phyloP scores from a whole-genome alignment of 768 basidiomycete species.

The Trametes cinnabarina region DNA sequence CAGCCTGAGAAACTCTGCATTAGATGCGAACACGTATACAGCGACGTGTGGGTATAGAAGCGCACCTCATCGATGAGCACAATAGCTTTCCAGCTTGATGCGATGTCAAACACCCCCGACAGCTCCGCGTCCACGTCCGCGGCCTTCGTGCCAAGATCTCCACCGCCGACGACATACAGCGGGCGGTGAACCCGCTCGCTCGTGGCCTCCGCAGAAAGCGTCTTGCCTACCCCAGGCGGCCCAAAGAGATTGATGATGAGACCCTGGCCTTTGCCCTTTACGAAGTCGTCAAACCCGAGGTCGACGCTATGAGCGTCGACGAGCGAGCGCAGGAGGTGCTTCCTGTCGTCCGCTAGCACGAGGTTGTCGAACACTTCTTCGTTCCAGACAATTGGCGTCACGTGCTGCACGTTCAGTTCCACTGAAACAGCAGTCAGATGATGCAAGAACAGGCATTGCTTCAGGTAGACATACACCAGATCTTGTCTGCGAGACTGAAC shows the following conservation, averaged over 20 bases:
- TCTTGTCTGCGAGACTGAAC: constrained; percentile 57
- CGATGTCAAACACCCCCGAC: constrained; percentile 33
- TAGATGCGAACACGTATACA: background rate
- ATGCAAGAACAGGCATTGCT: too few relatives aligned
- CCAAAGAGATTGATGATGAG: constrained; percentile 33
- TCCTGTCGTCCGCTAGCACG: constrained; percentile 31
- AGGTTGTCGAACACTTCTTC: constrained; percentile 33
- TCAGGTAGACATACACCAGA: constrained; percentile 41
- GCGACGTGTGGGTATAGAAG: too few relatives aligned
- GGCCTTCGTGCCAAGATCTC: constrained; percentile 22
- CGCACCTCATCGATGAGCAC: constrained; percentile 29
- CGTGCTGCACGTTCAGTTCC: constrained; percentile 57
- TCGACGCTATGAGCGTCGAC: constrained; percentile 30
- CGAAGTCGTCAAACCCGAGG: constrained; percentile 33
- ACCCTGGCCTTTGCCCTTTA: constrained; percentile 36
- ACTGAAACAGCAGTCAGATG: too few relatives aligned
- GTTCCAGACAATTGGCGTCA: constrained; percentile 45
- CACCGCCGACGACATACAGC: constrained; percentile 18
- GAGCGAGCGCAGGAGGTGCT: constrained; percentile 30
- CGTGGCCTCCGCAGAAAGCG: constrained; percentile 30
- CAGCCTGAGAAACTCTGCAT: background rate
- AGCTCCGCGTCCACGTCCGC: constrained; percentile 28
- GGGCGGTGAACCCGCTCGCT: constrained; percentile 23
- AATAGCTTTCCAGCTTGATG: constrained; percentile 34
- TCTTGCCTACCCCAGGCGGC: constrained; percentile 30